phyloP scores from a whole-genome alignment of 176 grass and related monocot species.

The Carex kokanica region DNA sequence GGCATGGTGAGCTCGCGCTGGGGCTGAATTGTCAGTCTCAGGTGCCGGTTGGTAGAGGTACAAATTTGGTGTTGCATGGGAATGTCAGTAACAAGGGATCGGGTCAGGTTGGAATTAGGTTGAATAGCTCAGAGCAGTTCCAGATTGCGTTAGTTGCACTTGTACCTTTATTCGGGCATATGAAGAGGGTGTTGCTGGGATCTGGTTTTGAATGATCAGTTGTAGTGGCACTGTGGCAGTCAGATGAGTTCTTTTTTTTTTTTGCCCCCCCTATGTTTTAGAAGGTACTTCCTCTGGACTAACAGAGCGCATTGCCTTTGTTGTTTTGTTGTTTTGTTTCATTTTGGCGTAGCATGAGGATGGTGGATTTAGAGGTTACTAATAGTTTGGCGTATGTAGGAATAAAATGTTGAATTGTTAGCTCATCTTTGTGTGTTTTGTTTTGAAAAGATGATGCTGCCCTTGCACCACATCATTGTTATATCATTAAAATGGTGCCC shows the following conservation, averaged over 20 bases:
- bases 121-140: constrained; percentile 92
- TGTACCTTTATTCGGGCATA: constrained; percentile 54
- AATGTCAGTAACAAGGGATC: constrained; percentile 87
- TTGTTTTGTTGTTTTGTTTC: not conserved
- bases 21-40: constrained; percentile 80
- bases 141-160: constrained; percentile 70
- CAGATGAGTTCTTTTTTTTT: no score
- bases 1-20: constrained; percentile 81
- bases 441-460: not conserved
- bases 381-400: not conserved
- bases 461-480: no score
- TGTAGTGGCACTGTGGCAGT: no score
- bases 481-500: no score
- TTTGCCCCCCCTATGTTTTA: no score
- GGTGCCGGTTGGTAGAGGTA: constrained; percentile 69
- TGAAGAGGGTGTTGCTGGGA: constrained; percentile 45
- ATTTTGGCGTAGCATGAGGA: not conserved
- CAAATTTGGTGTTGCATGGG: constrained; percentile 57
- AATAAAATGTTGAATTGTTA: constrained; percentile 4
- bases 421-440: not conserved
- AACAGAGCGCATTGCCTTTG: not conserved
- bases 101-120: constrained; percentile 62
- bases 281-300: not conserved
- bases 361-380: constrained; percentile 18
- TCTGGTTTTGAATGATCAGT: constrained; percentile 14